phyloP scores from a whole-genome alignment of 768 basidiomycete genomes.

The Rhodotorula paludigena region DNA sequence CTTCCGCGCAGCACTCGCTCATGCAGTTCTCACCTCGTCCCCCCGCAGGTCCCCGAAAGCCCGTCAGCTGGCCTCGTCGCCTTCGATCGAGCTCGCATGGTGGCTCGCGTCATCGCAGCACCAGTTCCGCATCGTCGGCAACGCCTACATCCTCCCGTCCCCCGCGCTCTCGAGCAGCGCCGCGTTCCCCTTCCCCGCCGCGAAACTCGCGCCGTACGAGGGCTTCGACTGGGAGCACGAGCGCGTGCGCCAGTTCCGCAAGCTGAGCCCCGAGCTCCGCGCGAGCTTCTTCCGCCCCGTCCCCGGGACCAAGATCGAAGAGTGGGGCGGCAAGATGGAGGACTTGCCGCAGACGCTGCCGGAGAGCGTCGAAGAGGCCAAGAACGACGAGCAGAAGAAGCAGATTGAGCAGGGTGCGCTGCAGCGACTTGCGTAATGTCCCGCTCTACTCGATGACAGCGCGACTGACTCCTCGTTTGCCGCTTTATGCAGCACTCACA shows the following conservation, averaged over 20 bases:
- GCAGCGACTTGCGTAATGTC: no score
- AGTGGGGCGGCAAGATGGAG: slow-evolving; percentile 56
- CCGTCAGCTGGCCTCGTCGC: slow-evolving; percentile 29
- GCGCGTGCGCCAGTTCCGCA: slow-evolving; percentile 57
- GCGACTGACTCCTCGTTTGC: not conserved
- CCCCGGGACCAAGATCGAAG: slow-evolving; percentile 58
- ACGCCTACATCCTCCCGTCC: slow-evolving; percentile 57
- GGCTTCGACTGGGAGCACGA: slow-evolving; percentile 59
- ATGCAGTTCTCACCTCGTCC: no score
- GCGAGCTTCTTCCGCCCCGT: slow-evolving; percentile 67
- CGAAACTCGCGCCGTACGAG: slow-evolving; percentile 41
- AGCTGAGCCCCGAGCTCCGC: slow-evolving; percentile 60
- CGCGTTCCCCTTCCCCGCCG: slow-evolving; percentile 44
- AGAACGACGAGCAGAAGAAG: slow-evolving; percentile 49
- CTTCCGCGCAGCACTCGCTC: not conserved
- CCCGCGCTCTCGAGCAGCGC: slow-evolving; percentile 41
- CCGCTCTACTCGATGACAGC: not conserved
- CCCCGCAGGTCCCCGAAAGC: slow-evolving; percentile 36
- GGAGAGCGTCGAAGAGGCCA: slow-evolving; percentile 49
- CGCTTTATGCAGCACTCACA: slow-evolving; percentile 6
- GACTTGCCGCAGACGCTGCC: slow-evolving; percentile 61
- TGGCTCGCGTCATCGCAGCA: slow-evolving; percentile 65
- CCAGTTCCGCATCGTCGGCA: slow-evolving; percentile 68
- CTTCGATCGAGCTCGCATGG: slow-evolving; percentile 62
- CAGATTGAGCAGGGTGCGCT: slow-evolving; percentile 18